Evolutionary conservation across 2,329 filamentous ascomycete genomes (phyloP).

Genomic region (Penicillium brevicompactum): DNA sequence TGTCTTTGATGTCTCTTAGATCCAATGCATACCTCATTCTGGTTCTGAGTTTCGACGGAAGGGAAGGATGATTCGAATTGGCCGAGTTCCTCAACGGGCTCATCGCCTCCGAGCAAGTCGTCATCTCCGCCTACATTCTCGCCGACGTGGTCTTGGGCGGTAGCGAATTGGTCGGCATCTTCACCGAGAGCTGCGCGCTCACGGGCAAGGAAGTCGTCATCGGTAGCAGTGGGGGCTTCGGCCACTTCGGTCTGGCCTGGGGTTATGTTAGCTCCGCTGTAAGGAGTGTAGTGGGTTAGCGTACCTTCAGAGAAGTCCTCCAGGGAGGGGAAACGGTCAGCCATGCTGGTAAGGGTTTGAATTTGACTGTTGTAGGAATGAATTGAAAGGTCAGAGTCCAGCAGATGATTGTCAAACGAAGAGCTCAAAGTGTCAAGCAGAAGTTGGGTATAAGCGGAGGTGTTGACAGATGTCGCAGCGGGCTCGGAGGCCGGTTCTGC

Average conservation of each 20-base stretch:
- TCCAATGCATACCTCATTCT: slow-evolving; percentile 64
- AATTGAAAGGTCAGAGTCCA: slow-evolving; percentile 8
- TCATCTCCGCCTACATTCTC: slow-evolving; percentile 63
- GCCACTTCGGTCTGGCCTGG: slow-evolving; percentile 40
- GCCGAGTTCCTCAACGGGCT: slow-evolving; percentile 49
- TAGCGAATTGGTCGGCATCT: slow-evolving; percentile 87
- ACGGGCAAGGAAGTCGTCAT: slow-evolving; percentile 82
- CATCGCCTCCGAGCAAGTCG: slow-evolving; percentile 63
- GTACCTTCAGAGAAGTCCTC: slow-evolving; percentile 71
- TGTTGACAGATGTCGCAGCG: slow-evolving; percentile 26
- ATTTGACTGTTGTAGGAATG: slow-evolving; percentile 3
- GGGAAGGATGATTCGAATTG: slow-evolving; percentile 91
- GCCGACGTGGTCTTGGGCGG: slow-evolving; percentile 65
- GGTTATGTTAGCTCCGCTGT: slow-evolving; percentile 26
- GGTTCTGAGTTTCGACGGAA: slow-evolving; percentile 69
- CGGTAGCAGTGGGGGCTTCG: slow-evolving; percentile 47
- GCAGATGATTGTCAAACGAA: background rate
- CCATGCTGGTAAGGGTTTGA: slow-evolving; percentile 56
- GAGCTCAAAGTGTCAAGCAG: slow-evolving; percentile 6
- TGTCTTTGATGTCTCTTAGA: background rate
- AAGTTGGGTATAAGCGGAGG: slow-evolving; percentile 10
- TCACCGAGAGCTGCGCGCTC: slow-evolving; percentile 90
- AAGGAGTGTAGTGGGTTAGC: slow-evolving; percentile 28
- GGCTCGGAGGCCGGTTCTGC: slow-evolving; percentile 17
- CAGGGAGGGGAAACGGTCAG: slow-evolving; percentile 75